These are phyloP conservation scores for Backusella parvicylindrica DNA, from an alignment of 192 early-diverging fungal genomes.

Conservation along the genomic window DNA sequence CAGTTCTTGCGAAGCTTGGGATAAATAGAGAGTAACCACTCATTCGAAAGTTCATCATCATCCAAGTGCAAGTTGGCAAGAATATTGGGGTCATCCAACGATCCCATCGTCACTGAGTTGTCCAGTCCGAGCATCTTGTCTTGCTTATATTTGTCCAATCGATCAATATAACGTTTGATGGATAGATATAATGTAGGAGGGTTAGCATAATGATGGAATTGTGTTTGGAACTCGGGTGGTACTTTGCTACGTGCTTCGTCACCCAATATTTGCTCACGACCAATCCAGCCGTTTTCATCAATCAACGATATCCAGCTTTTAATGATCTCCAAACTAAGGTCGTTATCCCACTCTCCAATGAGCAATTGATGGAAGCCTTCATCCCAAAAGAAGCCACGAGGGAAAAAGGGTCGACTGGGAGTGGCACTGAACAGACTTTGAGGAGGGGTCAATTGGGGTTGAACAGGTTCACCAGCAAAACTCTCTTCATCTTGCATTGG, in stretches of 20 bases:
- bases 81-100: constrained; percentile 19
- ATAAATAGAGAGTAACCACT: constrained; percentile 53
- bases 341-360: constrained; percentile 83
- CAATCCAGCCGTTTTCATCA: constrained; percentile 88
- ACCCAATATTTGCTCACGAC: constrained; percentile 90
- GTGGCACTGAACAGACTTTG: constrained; percentile 75
- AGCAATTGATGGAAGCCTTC: constrained; percentile 90
- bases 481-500: constrained; percentile 59
- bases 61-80: constrained; percentile 40
- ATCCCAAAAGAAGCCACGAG: constrained; percentile 96
- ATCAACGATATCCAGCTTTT: constrained; percentile 75
- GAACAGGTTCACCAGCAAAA: constrained; percentile 36
- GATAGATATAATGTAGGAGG: constrained; percentile 83
- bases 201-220: constrained; percentile 90
- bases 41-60: constrained; percentile 37
- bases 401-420: constrained; percentile 91
- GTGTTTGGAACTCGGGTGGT: constrained; percentile 86
- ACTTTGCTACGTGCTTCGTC: constrained; percentile 90
- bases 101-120: neutral
- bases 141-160: constrained; percentile 30
- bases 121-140: constrained; percentile 7
- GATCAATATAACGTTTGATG: constrained; percentile 63
- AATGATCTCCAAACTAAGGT: constrained; percentile 81
- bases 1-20: constrained; percentile 66
- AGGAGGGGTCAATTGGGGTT: constrained; percentile 61